A percentile compares a stretch with the other conserved stretches of the same genome.
Evolutionary conservation across 257 asterid genomes (phyloP).

Genomic region (Solanum etuberosum): DNA sequence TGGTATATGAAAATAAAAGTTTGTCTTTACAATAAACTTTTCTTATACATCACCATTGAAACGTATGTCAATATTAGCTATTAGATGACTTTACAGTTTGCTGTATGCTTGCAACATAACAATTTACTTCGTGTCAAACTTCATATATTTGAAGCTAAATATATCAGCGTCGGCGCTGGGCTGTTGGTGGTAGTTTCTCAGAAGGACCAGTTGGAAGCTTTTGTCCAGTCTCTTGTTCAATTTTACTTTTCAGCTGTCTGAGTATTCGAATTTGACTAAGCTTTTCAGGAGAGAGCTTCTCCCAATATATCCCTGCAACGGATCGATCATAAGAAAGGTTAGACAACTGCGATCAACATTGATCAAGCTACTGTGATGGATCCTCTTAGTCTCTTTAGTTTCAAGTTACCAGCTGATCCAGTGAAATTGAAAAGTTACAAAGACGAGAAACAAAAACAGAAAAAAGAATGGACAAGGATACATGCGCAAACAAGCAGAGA

Average conservation of each 20-base stretch:
- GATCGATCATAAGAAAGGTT: not conserved
- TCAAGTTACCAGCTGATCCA: not conserved
- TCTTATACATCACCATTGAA: not conserved
- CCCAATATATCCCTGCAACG: constrained; percentile 80
- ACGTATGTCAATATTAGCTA: not conserved
- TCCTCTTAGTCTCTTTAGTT: not conserved
- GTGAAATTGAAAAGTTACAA: not conserved
- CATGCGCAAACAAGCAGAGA: not conserved
- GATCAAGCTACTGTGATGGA: not conserved
- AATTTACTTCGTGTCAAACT: not conserved
- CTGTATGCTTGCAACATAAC: not conserved
- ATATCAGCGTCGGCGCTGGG: constrained; percentile 38
- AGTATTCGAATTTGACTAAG: constrained; percentile 67
- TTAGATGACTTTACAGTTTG: not conserved
- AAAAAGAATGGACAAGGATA: not conserved
- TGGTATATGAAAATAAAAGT: not conserved
- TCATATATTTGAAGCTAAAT: not conserved
- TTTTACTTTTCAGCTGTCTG: constrained; percentile 64
- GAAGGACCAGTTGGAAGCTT: constrained; percentile 76
- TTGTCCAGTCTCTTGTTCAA: constrained; percentile 62
- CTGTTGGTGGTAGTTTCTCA: constrained; percentile 83
- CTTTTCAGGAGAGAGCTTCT: constrained; percentile 84
- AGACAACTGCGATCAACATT: not conserved
- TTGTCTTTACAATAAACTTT: not conserved
- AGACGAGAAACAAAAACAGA: not conserved